These are phyloP conservation scores for Castanea crenata DNA, from an alignment of 306 rosid species.

Conservation along the genomic window DNA sequence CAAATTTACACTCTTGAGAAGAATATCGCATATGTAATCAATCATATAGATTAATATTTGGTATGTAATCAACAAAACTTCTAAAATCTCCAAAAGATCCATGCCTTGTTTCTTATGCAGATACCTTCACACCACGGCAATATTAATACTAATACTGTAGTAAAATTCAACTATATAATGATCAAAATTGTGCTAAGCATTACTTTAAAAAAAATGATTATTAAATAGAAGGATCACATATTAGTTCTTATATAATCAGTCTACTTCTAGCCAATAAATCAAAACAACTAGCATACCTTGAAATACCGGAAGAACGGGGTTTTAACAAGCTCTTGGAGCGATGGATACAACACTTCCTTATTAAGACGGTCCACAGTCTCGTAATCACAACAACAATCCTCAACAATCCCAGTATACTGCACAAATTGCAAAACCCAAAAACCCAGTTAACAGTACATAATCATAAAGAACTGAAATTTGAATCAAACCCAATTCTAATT, in stretches of 20 bases:
- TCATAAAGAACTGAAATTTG: background rate
- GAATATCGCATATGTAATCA: background rate
- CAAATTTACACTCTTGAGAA: background rate
- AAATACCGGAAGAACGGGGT: slow-evolving; percentile 66
- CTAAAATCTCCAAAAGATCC: background rate
- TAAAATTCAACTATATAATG: background rate
- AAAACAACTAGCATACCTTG: slow-evolving; percentile 41
- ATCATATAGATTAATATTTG: background rate
- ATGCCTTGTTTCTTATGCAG: background rate
- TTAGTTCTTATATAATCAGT: background rate
- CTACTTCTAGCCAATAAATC: background rate
- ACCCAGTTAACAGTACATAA: background rate
- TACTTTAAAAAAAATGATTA: background rate
- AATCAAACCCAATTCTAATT: background rate
- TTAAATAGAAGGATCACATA: background rate
- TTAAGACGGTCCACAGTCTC: slow-evolving; percentile 59
- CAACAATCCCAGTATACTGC: slow-evolving; percentile 59
- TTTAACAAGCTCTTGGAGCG: slow-evolving; percentile 58
- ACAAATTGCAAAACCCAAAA: background rate
- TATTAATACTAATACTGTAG: background rate
- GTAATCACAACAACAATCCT: slow-evolving; percentile 76
- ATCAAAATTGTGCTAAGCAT: background rate
- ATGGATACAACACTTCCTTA: slow-evolving; percentile 48
- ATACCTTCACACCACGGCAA: background rate
- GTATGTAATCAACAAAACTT: background rate